phyloP scores from a whole-genome alignment of 192 early-diverging fungal genomes.

The Coemansia sp. region DNA sequence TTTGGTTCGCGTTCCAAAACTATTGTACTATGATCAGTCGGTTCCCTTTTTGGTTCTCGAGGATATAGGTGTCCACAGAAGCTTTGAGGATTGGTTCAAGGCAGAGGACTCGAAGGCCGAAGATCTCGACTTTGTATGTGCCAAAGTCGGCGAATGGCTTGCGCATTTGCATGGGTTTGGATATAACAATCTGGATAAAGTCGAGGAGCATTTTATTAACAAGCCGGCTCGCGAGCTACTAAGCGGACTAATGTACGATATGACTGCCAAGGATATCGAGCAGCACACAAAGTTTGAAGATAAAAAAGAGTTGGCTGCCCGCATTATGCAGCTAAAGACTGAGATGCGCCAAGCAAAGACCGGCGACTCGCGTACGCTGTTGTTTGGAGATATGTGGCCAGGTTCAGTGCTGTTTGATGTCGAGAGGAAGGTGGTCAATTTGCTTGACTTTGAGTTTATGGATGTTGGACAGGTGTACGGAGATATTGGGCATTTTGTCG shows the following conservation, averaged over 20 bases:
- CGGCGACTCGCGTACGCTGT: constrained; percentile 3
- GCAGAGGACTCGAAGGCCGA: not conserved
- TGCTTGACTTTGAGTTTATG: constrained; percentile 39
- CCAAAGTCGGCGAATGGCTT: constrained; percentile 27
- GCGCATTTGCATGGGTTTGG: constrained; percentile 38
- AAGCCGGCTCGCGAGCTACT: constrained; percentile 22
- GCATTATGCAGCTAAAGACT: not conserved
- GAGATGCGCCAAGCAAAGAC: not conserved
- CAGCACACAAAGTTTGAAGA: constrained; percentile 18
- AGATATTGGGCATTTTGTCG: constrained; percentile 40
- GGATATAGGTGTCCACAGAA: constrained; percentile 22
- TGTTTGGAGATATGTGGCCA: constrained; percentile 47
- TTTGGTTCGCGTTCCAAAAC: constrained; percentile 21
- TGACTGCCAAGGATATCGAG: constrained; percentile 8
- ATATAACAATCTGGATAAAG: not conserved
- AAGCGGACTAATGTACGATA: constrained; percentile 19
- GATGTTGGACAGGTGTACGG: constrained; percentile 25
- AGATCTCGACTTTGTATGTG: constrained; percentile 18
- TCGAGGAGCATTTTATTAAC: constrained; percentile 19
- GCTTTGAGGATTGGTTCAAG: constrained; percentile 20
- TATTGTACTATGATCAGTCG: constrained; percentile 22
- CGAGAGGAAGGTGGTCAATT: constrained; percentile 6
- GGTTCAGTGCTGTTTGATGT: constrained; percentile 28
- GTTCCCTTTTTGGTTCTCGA: constrained; percentile 34
- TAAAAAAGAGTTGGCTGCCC: constrained; percentile 18